Evolutionary conservation across 2,329 filamentous ascomycete genomes (phyloP).

Genomic region (Teratosphaeria viscida): DNA sequence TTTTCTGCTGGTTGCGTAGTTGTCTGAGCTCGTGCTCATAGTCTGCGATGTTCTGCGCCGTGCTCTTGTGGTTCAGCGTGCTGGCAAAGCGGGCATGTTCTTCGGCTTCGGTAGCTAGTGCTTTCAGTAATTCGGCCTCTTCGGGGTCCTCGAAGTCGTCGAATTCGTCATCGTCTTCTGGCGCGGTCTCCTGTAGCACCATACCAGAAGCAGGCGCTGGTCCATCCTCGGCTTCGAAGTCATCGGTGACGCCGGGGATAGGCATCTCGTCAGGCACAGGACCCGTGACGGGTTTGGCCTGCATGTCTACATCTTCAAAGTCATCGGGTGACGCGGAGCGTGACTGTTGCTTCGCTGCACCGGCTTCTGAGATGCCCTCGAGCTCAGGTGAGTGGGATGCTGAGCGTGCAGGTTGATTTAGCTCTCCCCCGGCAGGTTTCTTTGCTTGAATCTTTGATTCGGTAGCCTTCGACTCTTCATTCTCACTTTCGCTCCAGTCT

Average conservation of each 20-base stretch:
- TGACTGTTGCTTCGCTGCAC: slow-evolving; percentile 1
- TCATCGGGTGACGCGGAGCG: slow-evolving; percentile 36
- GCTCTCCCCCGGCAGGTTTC: slow-evolving; percentile 1
- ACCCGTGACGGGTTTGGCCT: slow-evolving; percentile 4
- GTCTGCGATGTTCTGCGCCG: slow-evolving; percentile 57
- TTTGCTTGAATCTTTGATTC: background rate
- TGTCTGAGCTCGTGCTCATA: slow-evolving; percentile 83
- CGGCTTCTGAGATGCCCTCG: background rate
- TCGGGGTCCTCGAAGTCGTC: slow-evolving; percentile 67
- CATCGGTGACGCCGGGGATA: slow-evolving; percentile 5
- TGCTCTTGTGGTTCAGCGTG: slow-evolving; percentile 44
- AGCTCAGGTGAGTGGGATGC: slow-evolving; percentile 8
- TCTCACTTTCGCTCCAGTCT: slow-evolving; percentile 47
- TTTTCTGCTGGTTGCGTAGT: slow-evolving; percentile 87
- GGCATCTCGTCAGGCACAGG: background rate
- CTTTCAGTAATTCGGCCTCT: slow-evolving; percentile 77
- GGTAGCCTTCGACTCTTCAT: slow-evolving; percentile 12
- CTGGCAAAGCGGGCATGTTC: slow-evolving; percentile 91
- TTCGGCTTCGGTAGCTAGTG: slow-evolving; percentile 81
- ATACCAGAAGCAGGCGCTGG: slow-evolving; percentile 23
- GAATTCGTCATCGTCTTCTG: slow-evolving; percentile 22
- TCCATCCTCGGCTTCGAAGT: slow-evolving; percentile 14
- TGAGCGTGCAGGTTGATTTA: background rate
- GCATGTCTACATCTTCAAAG: slow-evolving; percentile 41
- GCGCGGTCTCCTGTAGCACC: slow-evolving; percentile 19